Conservation (phyloP, 768 basidiomycete species). For the Russula griseocarnosa region DNA sequence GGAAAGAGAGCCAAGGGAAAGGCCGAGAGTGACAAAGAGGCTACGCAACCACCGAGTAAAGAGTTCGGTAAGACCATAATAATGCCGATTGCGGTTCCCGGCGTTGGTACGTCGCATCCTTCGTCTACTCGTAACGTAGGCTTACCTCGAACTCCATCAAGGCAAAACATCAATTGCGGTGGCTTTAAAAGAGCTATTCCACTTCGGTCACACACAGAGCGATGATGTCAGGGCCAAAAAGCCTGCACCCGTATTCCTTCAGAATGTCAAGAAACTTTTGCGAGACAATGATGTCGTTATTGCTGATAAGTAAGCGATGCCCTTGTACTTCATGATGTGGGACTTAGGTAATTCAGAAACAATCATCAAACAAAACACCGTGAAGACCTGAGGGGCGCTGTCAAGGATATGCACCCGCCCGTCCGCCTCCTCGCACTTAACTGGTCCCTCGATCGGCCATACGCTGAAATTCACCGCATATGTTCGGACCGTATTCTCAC, state of each 20-base stretch:
- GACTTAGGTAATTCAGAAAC: constrained; percentile 44
- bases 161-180: constrained; percentile 48
- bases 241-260: constrained; percentile 59
- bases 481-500: constrained; percentile 68
- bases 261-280: constrained; percentile 63
- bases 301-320: constrained; percentile 59
- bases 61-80: constrained; percentile 73
- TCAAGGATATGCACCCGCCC: constrained; percentile 43
- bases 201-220: constrained; percentile 88
- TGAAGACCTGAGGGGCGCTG: constrained; percentile 54
- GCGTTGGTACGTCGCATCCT: constrained; percentile 65
- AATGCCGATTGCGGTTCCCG: constrained; percentile 88
- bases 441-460: constrained; percentile 1
- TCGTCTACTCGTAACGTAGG: neutral
- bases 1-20: constrained; percentile 35
- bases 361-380: constrained; percentile 45
- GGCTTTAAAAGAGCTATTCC: constrained; percentile 74
- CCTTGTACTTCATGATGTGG: neutral
- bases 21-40: constrained; percentile 34
- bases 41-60: constrained; percentile 26
- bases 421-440: constrained; percentile 63
- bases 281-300: constrained; percentile 71
- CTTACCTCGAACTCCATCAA: neutral
- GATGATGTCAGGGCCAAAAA: constrained; percentile 62
- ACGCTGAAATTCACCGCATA: constrained; percentile 43